phyloP scores from a whole-genome alignment of 345 rosid species.

The Eucalyptus microcorys region DNA sequence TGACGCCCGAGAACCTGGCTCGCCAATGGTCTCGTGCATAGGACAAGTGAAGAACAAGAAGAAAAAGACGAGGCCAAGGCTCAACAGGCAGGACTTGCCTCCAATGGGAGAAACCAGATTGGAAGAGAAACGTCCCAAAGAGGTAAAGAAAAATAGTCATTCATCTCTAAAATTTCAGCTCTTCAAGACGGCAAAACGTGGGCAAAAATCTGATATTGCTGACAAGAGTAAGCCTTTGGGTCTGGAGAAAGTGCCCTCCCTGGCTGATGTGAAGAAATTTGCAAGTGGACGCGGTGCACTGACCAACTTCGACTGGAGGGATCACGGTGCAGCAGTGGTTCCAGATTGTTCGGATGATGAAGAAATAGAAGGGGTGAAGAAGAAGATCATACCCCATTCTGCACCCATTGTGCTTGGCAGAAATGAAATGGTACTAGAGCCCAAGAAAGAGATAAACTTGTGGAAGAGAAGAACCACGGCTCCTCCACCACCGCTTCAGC shows the following conservation, averaged over 20 bases:
- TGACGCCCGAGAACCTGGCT: conserved; percentile 20
- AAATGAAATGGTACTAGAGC: background rate
- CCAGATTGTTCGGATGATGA: background rate
- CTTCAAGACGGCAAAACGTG: background rate
- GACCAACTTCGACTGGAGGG: conserved; percentile 8
- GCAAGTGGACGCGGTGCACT: conserved; percentile 8
- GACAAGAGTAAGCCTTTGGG: background rate
- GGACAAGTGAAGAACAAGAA: conserved; percentile 21
- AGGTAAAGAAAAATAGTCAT: background rate
- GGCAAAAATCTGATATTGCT: background rate
- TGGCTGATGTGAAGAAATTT: conserved; percentile 1
- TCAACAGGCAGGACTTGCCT: background rate
- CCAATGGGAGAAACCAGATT: background rate
- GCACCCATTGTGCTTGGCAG: background rate
- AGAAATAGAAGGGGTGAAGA: background rate
- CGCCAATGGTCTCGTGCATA: conserved; percentile 25
- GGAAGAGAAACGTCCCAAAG: background rate
- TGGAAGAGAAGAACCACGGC: conserved; percentile 3
- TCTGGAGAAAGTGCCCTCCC: background rate
- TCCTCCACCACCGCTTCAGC: conserved; percentile 1
- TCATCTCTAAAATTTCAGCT: background rate
- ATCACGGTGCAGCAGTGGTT: background rate
- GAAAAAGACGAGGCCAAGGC: background rate
- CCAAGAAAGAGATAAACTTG: conserved; percentile 7
- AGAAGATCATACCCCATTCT: background rate